Percentiles rank a stretch among this genome's conserved stretches.
Conservation (phyloP, 164 flowering plant species). For the Vitis vinifera region DNA sequence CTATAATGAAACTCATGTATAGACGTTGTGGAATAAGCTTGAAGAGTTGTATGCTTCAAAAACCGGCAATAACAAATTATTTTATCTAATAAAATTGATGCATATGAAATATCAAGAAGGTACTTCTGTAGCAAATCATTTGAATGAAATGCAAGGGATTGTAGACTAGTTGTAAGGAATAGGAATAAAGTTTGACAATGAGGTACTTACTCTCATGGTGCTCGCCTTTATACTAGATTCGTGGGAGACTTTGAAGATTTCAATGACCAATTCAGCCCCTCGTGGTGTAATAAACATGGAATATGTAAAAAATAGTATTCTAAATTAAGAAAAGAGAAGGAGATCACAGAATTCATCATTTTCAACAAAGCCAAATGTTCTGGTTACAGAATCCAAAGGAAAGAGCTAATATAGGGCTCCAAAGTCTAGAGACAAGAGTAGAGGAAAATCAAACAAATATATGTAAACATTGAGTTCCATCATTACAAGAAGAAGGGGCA, state of each 20-base stretch:
- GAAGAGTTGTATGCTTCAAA: neutral
- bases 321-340: constrained; percentile 8
- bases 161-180: neutral
- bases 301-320: neutral
- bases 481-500: too few species aligned
- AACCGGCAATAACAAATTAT: neutral
- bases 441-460: too few species aligned
- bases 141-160: constrained; percentile 1
- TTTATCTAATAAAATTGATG: neutral
- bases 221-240: constrained; percentile 4
- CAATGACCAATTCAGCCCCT: neutral
- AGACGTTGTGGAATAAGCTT: neutral
- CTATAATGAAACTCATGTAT: neutral
- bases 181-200: constrained; percentile 6
- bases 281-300: neutral
- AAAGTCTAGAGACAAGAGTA: too few species aligned
- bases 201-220: neutral
- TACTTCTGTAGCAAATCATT: neutral
- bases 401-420: too few species aligned
- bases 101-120: neutral
- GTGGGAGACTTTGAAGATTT: constrained; percentile 4
- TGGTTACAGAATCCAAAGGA: too few species aligned
- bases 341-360: too few species aligned
- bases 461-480: too few species aligned
- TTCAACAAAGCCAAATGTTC: too few species aligned